Evolutionary conservation across 495 filamentous ascomycete species (phyloP).

Genomic region (Parathielavia appendiculata): DNA sequence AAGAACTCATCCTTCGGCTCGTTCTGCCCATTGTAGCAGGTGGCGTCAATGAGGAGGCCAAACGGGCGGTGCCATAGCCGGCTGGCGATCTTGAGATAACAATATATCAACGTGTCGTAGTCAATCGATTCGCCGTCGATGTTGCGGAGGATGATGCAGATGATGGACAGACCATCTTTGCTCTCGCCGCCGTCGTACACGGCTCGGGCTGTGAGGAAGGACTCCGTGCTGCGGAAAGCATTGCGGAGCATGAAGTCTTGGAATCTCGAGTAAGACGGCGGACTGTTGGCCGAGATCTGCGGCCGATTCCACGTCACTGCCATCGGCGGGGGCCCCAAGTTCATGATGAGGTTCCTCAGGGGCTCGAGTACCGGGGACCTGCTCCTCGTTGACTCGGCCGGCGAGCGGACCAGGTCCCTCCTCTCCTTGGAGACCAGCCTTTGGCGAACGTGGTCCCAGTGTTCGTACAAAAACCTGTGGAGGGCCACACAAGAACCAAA

Average conservation of each 20-base stretch:
- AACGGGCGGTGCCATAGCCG: conserved; percentile 63
- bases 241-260: conserved; percentile 67
- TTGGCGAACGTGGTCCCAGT: conserved; percentile 62
- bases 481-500: conserved; percentile 61
- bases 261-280: conserved; percentile 58
- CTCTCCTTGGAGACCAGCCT: conserved; percentile 54
- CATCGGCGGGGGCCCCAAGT: conserved; percentile 57
- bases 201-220: conserved; percentile 52
- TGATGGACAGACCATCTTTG: conserved; percentile 61
- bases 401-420: conserved; percentile 47
- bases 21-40: conserved; percentile 57
- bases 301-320: conserved; percentile 61
- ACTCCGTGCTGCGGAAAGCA: conserved; percentile 56
- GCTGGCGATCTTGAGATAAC: conserved; percentile 62
- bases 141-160: conserved; percentile 60
- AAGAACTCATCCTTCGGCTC: conserved; percentile 57
- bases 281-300: conserved; percentile 51
- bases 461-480: conserved; percentile 62
- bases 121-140: conserved; percentile 57
- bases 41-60: conserved; percentile 59
- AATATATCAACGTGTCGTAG: conserved; percentile 57
- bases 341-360: conserved; percentile 53
- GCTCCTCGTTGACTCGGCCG: conserved; percentile 41
- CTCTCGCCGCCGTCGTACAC: conserved; percentile 65
- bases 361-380: conserved; percentile 48